Evolutionary conservation across 1,284 basidiomycete genomes (phyloP), one percentile per base, ranked within the genome.

Genomic region (Trametes hirsuta): DNA sequence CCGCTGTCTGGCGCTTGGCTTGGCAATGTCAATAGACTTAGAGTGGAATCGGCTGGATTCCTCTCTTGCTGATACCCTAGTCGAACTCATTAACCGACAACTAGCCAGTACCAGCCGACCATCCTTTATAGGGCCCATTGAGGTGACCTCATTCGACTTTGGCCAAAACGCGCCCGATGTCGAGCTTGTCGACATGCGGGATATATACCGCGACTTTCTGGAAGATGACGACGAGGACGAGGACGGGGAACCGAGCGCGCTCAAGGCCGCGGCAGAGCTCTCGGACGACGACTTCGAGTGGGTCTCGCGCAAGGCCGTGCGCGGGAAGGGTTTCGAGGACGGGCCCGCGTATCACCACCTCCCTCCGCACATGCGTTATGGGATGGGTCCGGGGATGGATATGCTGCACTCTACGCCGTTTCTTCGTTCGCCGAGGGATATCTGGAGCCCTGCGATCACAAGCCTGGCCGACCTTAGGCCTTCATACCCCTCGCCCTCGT

Each of bases 201-300:
- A 98, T 77, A 94, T 98, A 58, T 95, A 97, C 78, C 88, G 88
- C 41, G 95, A 97, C 71, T 98, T 98, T 71, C 80, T 94, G 53
- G 90, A 94, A 64, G 90, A 90, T 59, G 90, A 94, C 66, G 87
- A 90, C 2, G 86, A 88, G n/a, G 83, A 84, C 0, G 76, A 81
- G 8, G 71, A 76, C 8, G 60, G 77, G 77, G 30, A 72, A 74
- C 44, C 21, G 47, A 21, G 41, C 49, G 6, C 11, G 39, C 24
- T 37, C 49, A 34, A 30, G 30, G 49, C 39, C 3, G 42, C 52
- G 14, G 81, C 83, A 0, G 83, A 85, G 67, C 79, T 81, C 25
- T 74, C 62, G 60, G 68, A 68, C 36, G 74, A 71, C 22, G 88
- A 83, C 25, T 93, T 85, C 66, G 90, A 92, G 74, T 93, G 91